Evolutionary conservation across 73 alveolate species (phyloP), one percentile per base, ranked within the genome.

Genomic region (Durusdinium trenchii): DNA sequence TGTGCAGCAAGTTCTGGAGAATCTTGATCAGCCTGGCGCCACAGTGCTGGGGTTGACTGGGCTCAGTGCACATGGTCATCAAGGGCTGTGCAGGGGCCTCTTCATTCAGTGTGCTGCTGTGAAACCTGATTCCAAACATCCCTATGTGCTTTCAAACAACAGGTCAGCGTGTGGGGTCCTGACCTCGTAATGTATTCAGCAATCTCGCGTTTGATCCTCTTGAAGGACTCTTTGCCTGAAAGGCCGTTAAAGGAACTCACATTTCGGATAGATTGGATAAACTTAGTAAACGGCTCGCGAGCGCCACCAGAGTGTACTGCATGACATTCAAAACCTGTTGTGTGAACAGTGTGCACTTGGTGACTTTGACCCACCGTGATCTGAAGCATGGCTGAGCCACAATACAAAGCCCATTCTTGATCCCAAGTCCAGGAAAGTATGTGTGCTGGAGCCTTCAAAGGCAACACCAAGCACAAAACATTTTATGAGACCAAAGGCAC

Each of bases 161-260:
- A 26, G 46, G 3, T 67, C 9, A 38, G 42, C 28, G 9, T 20
- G 36, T n/a, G 3, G 42, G 81, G 81, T n/a, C 18, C 36, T 18
- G 42, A 85, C 95, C 95, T 87, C 67, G 67, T 30, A 51, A 87
- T 60, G 84, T 87, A 87, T 69, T 87, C 95, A 6, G 95, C 95
- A 38, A 87, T 69, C 95, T 87, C 95, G 50, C 95, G 95, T 42
- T 87, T 87, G 95, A 87, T 87, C 95, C 95, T 87, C 95, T 87
- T 87, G 95, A 87, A 87, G 95, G 95, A 87, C 47, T 87, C 95
- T 87, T 87, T 87, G 36, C 95, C 95, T 87, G 43, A 45, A 35
- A 36, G 40, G 60, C 61, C 42, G 43, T 32, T 57, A 64, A 9
- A 18, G 35, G 3, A 35, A 86, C 71, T 51, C 78, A 9, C 26